Evolutionary conservation across 257 asterid genomes (phyloP).

Genomic region (Anisodus tanguticus): DNA sequence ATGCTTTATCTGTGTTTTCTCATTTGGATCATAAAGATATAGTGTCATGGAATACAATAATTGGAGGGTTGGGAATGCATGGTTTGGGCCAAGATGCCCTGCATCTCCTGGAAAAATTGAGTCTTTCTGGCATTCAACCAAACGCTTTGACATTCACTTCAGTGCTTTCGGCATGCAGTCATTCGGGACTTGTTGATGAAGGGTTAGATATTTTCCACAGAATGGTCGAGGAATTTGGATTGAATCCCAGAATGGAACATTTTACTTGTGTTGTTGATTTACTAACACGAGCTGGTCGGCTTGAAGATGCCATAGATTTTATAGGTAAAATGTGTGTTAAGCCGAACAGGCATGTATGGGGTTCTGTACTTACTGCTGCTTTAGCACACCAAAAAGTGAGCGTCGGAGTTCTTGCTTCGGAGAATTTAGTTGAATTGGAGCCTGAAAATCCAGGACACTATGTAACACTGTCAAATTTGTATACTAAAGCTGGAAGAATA

Average conservation of each 20-base stretch:
- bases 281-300: constrained; percentile 53
- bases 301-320: constrained; percentile 46
- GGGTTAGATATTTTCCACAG: constrained; percentile 41
- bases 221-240: constrained; percentile 39
- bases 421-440: constrained; percentile 44
- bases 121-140: constrained; percentile 36
- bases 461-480: constrained; percentile 51
- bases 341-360: constrained; percentile 49
- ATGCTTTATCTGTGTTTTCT: constrained; percentile 42
- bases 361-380: constrained; percentile 48
- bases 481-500: constrained; percentile 45
- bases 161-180: constrained; percentile 53
- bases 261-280: constrained; percentile 49
- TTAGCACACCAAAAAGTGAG: constrained; percentile 32
- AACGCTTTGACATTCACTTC: constrained; percentile 48
- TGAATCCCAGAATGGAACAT: constrained; percentile 45
- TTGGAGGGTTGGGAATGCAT: constrained; percentile 50
- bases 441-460: constrained; percentile 55
- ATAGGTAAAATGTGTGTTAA: constrained; percentile 37
- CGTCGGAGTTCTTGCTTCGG: constrained; percentile 40
- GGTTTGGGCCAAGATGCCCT: constrained; percentile 48
- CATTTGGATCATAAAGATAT: constrained; percentile 42
- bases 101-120: constrained; percentile 43
- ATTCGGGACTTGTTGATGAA: constrained; percentile 49
- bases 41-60: constrained; percentile 57